These are phyloP conservation scores for Colletotrichum magnum DNA, from an alignment of 2,329 filamentous ascomycete genomes.

Conservation along the genomic window DNA sequence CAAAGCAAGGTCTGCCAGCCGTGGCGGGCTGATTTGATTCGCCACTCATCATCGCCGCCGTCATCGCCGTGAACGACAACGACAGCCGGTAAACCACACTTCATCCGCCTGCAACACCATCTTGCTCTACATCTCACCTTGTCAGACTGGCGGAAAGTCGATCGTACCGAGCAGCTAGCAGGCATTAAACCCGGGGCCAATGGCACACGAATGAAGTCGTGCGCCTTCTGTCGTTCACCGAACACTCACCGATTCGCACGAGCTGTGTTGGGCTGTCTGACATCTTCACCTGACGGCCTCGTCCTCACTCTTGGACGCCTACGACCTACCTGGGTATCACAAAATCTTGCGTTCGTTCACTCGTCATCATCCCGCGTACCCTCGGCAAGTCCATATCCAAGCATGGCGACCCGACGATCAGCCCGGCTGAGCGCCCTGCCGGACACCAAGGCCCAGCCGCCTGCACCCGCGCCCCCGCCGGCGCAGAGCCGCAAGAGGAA, in stretches of 20 bases:
- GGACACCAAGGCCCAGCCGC: constrained; percentile 38
- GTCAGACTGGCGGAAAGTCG: background rate
- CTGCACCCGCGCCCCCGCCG: constrained; percentile 42
- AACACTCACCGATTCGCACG: background rate
- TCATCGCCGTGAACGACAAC: constrained; percentile 14
- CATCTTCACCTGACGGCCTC: background rate
- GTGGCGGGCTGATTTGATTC: constrained; percentile 20
- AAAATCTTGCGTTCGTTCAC: background rate
- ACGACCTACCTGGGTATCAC: background rate
- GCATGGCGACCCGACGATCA: constrained; percentile 52
- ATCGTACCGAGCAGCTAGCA: background rate
- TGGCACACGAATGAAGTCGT: constrained; percentile 16
- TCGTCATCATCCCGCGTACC: background rate
- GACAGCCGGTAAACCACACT: background rate
- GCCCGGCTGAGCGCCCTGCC: constrained; percentile 56
- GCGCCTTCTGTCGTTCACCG: background rate
- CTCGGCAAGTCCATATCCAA: background rate
- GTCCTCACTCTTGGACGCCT: background rate
- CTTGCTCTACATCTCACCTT: background rate
- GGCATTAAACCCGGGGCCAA: background rate
- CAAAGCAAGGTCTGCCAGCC: constrained; percentile 29
- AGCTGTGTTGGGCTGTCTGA: background rate
- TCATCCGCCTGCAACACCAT: background rate
- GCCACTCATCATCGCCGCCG: constrained; percentile 7
- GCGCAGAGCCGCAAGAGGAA: constrained; percentile 54